Conservation (phyloP, 179 eudicot genomes). For the Corrigiola litoralis region DNA sequence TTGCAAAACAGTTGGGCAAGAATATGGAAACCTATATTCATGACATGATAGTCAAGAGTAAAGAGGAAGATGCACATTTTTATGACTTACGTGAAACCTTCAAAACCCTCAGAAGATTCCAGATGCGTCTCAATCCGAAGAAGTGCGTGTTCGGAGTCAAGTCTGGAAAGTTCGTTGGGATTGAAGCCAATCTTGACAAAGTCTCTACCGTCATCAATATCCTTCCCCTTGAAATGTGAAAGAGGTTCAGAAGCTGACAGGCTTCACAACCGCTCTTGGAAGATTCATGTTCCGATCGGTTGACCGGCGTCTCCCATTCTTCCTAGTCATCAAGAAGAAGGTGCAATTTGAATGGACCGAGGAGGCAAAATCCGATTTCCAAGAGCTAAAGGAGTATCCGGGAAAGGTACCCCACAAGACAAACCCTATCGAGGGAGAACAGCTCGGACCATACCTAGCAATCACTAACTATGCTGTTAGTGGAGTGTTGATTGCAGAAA, state of each 20-base stretch:
- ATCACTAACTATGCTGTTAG: not conserved
- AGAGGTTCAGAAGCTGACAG: not conserved
- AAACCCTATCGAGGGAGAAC: not conserved
- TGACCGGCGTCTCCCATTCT: not conserved
- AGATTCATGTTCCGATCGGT: not conserved
- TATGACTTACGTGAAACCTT: not conserved
- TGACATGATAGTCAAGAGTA: not conserved
- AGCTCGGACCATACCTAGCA: not conserved
- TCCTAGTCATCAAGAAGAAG: not conserved
- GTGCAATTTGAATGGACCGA: not conserved
- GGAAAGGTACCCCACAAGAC: not conserved
- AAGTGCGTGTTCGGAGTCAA: not conserved
- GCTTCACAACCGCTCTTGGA: not conserved
- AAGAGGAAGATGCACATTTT: not conserved
- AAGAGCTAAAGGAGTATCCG: not conserved
- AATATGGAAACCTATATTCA: no score
- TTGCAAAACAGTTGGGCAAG: not conserved
- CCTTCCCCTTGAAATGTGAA: not conserved
- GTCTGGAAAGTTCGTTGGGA: conserved; percentile 2
- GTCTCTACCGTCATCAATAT: not conserved
- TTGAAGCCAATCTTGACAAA: conserved; percentile 2
- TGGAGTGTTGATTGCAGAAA: not conserved
- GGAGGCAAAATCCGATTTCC: no score
- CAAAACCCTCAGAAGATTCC: not conserved
- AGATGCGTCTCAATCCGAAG: not conserved